Base-by-base conservation (phyloP, 805 yeast species). In the Saccharomycopsis fermentans region DNA sequence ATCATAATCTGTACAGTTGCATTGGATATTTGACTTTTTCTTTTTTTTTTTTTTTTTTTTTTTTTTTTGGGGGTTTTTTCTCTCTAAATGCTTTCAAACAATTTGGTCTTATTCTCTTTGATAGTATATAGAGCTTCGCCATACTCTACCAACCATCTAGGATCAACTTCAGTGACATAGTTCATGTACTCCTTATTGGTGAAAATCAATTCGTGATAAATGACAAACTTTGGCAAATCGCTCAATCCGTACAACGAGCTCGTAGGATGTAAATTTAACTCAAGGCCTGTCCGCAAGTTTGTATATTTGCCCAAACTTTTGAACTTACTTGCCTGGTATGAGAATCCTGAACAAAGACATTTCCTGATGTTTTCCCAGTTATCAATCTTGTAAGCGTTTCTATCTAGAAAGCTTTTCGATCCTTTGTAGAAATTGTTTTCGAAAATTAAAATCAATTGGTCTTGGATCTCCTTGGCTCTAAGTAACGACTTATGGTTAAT, bases 181-280 rank as follows among this genome's bases (percentile, higher is more conserved):
- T 94, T 87, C 96, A 92, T 90, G 67, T 87, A 94, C 75, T 92
- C 98, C 67, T 84, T 83, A 16, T 87, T 80, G 0, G 99, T 92
- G 63, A 90, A 76, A 34, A 90, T 80, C 56, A 90, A 76, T 35
- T 90, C 87, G 66, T 90, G 90, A 66, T 89, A 91, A 8, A 92
- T 70, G 52, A 90, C 86, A 71, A 88, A 89, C 60, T 87, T 92
- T 12, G 92, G 87, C 48, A 75, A 77, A 59, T 73, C 74, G 39
- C 77, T 79, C 59, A 73, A 73, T 16, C 79, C 78, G 66, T 78
- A 81, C 19, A 92, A 69, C 3, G 90, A 73, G 61, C 95, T 86
- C 1, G 96, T 87, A 1, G 99, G 99, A 69, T 92, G 97, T 60
- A 92, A 78, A 56, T 83, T 80, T 35, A 87, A 89, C 2, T 91